phyloP scores from a whole-genome alignment of 1,284 basidiomycete species.

The Lentinula novae-zelandiae region DNA sequence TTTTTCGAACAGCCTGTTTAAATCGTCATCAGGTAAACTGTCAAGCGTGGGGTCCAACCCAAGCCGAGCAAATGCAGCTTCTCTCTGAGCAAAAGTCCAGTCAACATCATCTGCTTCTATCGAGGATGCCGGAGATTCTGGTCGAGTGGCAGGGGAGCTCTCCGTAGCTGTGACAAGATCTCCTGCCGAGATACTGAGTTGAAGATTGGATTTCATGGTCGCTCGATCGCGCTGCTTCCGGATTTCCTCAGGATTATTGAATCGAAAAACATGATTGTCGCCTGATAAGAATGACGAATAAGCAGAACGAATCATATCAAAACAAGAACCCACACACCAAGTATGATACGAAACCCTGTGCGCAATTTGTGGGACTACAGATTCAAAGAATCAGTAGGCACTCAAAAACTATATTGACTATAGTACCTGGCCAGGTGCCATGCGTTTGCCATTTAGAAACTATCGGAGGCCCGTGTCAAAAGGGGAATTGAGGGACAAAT shows the following conservation, averaged over 20 bases:
- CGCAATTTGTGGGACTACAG: slow-evolving; percentile 73
- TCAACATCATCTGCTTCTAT: slow-evolving; percentile 77
- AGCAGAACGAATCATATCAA: background rate
- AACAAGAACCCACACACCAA: slow-evolving; percentile 50
- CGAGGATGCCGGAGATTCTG: slow-evolving; percentile 71
- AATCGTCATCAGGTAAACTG: slow-evolving; percentile 87
- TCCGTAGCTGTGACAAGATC: slow-evolving; percentile 52
- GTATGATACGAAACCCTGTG: slow-evolving; percentile 93
- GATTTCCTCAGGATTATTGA: slow-evolving; percentile 95
- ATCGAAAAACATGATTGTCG: slow-evolving; percentile 96
- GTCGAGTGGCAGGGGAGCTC: slow-evolving; percentile 53
- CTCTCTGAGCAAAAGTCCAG: slow-evolving; percentile 91
- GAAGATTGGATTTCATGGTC: slow-evolving; percentile 64
- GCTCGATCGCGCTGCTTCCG: slow-evolving; percentile 84
- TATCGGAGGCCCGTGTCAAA: slow-evolving; percentile 25
- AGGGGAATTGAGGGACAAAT: background rate
- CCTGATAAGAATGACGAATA: slow-evolving; percentile 42
- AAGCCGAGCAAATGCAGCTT: slow-evolving; percentile 82
- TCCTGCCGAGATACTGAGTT: slow-evolving; percentile 57
- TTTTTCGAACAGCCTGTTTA: slow-evolving; percentile 91
- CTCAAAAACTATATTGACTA: slow-evolving; percentile 9
- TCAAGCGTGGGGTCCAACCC: slow-evolving; percentile 86
- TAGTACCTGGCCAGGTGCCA: slow-evolving; percentile 68
- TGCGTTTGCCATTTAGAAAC: slow-evolving; percentile 92
- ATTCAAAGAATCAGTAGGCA: slow-evolving; percentile 17